Evolutionary conservation across 805 yeast species (phyloP).

Genomic region (Ogataea minuta): DNA sequence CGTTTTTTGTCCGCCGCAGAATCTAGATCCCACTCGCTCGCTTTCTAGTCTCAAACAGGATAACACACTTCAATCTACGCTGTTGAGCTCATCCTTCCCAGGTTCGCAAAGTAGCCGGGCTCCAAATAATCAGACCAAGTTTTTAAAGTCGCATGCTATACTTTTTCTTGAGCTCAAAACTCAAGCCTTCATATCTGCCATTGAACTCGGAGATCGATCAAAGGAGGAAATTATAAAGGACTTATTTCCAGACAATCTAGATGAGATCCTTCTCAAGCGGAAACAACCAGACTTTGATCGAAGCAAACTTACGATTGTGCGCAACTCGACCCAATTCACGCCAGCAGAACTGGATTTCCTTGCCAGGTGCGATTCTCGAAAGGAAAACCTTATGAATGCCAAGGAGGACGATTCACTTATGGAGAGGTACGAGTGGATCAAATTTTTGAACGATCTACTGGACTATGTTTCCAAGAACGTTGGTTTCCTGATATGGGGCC

Average conservation of each 20-base stretch:
- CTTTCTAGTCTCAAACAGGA: constrained; percentile 28
- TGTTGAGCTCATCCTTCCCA: constrained; percentile 10
- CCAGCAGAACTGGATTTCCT: constrained; percentile 82
- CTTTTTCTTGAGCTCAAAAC: constrained; percentile 86
- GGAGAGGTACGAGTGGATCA: constrained; percentile 81
- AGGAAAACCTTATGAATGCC: constrained; percentile 52
- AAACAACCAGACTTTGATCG: constrained; percentile 33
- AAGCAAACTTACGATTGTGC: constrained; percentile 22
- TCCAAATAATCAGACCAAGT: constrained; percentile 32
- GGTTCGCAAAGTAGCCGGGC: constrained; percentile 14
- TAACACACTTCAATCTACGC: constrained; percentile 19
- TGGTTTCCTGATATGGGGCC: constrained; percentile 71
- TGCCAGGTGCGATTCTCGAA: constrained; percentile 68
- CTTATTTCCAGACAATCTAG: constrained; percentile 68
- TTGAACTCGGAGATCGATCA: constrained; percentile 62
- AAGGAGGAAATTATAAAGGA: constrained; percentile 68
- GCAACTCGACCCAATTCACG: constrained; percentile 43
- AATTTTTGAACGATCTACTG: constrained; percentile 73
- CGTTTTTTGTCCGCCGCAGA: constrained; percentile 79
- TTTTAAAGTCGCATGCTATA: constrained; percentile 78
- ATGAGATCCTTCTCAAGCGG: constrained; percentile 43
- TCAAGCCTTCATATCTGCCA: constrained; percentile 89
- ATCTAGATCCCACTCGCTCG: constrained; percentile 44
- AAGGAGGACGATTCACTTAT: constrained; percentile 51
- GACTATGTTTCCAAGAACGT: constrained; percentile 76